phyloP scores from a whole-genome alignment of 2,329 filamentous ascomycete genomes.

The Aspergillus novofumigatus region DNA sequence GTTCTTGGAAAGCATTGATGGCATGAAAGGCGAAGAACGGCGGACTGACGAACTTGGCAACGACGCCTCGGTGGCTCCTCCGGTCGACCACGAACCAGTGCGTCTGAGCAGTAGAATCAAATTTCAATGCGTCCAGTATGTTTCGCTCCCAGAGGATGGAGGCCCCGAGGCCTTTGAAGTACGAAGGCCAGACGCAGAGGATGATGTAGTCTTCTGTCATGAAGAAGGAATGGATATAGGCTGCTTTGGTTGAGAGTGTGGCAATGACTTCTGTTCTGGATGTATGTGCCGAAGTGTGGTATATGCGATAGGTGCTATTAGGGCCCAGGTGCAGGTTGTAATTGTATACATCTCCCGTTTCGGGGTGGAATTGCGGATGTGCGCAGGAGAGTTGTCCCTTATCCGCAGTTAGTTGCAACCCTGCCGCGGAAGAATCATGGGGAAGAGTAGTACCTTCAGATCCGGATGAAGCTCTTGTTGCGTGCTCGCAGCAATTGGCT shows the following conservation, averaged over 20 bases:
- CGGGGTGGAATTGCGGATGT: constrained; percentile 65
- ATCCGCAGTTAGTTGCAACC: constrained; percentile 27
- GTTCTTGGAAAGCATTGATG: constrained; percentile 68
- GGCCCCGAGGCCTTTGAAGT: constrained; percentile 54
- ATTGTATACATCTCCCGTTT: constrained; percentile 71
- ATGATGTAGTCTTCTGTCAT: constrained; percentile 66
- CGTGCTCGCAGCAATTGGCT: constrained; percentile 59
- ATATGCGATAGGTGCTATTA: constrained; percentile 62
- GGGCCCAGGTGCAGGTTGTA: constrained; percentile 65
- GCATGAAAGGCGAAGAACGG: constrained; percentile 74
- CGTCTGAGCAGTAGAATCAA: constrained; percentile 51
- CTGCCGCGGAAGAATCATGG: too few species aligned
- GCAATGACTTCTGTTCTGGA: constrained; percentile 67
- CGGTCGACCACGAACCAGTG: constrained; percentile 73
- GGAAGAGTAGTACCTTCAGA: constrained; percentile 10
- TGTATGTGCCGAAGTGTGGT: constrained; percentile 57
- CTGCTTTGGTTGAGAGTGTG: constrained; percentile 52
- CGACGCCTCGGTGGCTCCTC: constrained; percentile 54
- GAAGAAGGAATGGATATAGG: constrained; percentile 77
- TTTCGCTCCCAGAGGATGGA: constrained; percentile 33
- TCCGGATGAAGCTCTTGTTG: constrained; percentile 61
- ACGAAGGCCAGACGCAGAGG: constrained; percentile 59
- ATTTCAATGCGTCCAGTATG: constrained; percentile 63
- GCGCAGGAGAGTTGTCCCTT: constrained; percentile 64
- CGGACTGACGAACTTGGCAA: constrained; percentile 63